phyloP scores from a whole-genome alignment of 2,329 filamentous ascomycete genomes.

The Fusarium setosum region DNA sequence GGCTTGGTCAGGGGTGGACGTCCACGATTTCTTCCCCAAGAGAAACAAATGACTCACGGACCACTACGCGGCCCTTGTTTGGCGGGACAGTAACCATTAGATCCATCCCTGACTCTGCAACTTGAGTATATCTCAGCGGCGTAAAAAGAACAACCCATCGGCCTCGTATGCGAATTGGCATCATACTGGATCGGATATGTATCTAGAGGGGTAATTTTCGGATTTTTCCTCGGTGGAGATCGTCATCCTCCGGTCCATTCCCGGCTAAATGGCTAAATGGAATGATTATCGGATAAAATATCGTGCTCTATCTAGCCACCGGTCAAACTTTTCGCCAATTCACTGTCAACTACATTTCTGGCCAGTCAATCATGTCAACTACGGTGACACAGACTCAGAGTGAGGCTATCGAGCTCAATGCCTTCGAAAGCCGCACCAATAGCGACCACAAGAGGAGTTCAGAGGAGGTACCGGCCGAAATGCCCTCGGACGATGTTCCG shows the following conservation, averaged over 20 bases:
- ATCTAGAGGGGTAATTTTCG: too few relatives aligned
- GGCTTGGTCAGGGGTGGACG: too few relatives aligned
- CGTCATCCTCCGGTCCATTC: background rate
- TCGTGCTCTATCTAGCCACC: background rate
- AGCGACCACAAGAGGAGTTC: conserved; percentile 2
- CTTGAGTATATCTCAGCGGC: too few relatives aligned
- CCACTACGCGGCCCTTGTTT: too few relatives aligned
- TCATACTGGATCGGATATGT: too few relatives aligned
- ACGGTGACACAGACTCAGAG: conserved; percentile 15
- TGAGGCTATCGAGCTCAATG: conserved; percentile 23
- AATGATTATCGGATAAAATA: background rate
- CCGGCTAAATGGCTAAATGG: conserved; percentile 2
- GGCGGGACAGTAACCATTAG: too few relatives aligned
- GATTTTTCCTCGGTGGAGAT: background rate
- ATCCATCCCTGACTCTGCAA: too few relatives aligned
- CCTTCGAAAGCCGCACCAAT: background rate
- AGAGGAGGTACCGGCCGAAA: background rate
- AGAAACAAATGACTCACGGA: too few relatives aligned
- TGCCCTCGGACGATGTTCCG: conserved; percentile 21
- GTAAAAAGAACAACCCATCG: too few relatives aligned
- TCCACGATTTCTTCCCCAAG: too few relatives aligned
- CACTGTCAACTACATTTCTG: background rate
- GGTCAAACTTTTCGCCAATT: background rate
- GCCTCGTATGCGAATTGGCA: too few relatives aligned
- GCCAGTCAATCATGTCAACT: conserved; percentile 16